Conservation (phyloP, 192 early-diverging fungal genomes). For the Umbelopsis sp. region DNA sequence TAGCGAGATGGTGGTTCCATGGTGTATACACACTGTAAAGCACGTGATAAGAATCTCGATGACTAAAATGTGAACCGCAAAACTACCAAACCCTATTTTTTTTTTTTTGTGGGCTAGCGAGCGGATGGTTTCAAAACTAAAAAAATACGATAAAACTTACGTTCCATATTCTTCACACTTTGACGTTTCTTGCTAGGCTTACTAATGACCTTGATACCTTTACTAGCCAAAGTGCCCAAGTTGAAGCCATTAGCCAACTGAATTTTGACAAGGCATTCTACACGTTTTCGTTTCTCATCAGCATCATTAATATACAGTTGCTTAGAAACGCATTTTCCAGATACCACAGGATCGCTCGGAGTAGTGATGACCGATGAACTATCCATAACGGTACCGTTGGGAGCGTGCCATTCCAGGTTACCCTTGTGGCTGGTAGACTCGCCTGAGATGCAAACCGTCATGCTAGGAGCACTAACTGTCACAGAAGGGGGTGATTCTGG, state of each 20-base stretch:
- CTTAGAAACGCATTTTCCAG: constrained; percentile 78
- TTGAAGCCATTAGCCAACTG: constrained; percentile 62
- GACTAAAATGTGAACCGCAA: neutral
- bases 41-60: neutral
- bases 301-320: constrained; percentile 86
- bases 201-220: constrained; percentile 86
- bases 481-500: constrained; percentile 22
- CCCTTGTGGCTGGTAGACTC: constrained; percentile 56
- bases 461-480: constrained; percentile 43
- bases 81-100: too few relatives aligned
- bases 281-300: constrained; percentile 82
- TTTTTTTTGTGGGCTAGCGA: too few relatives aligned
- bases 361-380: constrained; percentile 42
- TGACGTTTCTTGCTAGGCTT: constrained; percentile 92
- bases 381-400: constrained; percentile 47
- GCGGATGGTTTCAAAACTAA: too few relatives aligned
- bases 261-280: constrained; percentile 73
- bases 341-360: constrained; percentile 52
- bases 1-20: constrained; percentile 82
- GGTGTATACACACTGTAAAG: constrained; percentile 77
- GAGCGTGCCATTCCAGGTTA: constrained; percentile 55
- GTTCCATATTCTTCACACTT: constrained; percentile 79
- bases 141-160: constrained; percentile 32
- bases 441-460: constrained; percentile 63
- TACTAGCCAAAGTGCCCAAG: constrained; percentile 71